Conservation (phyloP, 441 rosid species). For the Jatropha multifida region DNA sequence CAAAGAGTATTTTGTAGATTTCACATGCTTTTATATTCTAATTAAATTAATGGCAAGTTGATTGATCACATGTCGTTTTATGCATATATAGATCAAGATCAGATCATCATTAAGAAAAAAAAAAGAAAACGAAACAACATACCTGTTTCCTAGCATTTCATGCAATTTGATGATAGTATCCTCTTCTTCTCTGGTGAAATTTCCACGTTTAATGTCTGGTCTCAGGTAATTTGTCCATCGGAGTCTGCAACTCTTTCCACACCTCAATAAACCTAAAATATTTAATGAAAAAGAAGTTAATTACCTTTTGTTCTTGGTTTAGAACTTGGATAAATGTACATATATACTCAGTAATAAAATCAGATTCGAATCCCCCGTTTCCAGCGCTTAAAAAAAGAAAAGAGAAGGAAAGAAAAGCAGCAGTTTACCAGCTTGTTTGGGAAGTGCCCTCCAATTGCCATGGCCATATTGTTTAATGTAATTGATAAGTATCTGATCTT, state of each 20-base stretch:
- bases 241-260: slow-evolving; percentile 61
- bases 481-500: slow-evolving; percentile 43
- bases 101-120: no score
- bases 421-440: slow-evolving; percentile 52
- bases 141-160: slow-evolving; percentile 49
- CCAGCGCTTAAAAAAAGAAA: no score
- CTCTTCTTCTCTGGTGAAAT: slow-evolving; percentile 47
- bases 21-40: slow-evolving; percentile 9
- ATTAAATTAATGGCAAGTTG: not conserved
- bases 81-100: not conserved
- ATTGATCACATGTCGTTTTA: not conserved
- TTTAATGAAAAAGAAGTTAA: no score
- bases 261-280: slow-evolving; percentile 42
- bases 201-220: slow-evolving; percentile 56
- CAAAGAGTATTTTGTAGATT: slow-evolving; percentile 26
- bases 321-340: no score
- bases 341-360: no score
- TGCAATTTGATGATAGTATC: slow-evolving; percentile 41
- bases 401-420: not conserved
- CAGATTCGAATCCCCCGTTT: no score
- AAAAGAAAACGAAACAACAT: not conserved
- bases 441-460: slow-evolving; percentile 63
- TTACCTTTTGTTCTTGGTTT: no score
- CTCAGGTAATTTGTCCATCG: slow-evolving; percentile 56
- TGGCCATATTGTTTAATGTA: slow-evolving; percentile 48